These are phyloP conservation scores for Scheffersomyces parashehatae DNA, from an alignment of 1,139 yeast genomes.

Conservation along the genomic window DNA sequence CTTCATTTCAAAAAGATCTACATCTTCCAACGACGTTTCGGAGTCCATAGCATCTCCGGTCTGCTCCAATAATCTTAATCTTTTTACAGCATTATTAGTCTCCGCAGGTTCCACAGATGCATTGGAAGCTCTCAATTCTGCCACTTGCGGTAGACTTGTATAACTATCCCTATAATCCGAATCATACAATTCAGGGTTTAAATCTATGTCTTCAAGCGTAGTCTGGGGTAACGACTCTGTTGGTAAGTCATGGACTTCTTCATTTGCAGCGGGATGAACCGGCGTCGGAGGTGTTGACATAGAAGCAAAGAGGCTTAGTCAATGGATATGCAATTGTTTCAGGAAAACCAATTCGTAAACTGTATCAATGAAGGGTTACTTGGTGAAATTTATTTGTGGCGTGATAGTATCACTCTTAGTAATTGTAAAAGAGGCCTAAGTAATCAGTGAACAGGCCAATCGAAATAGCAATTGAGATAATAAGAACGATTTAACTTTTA, in stretches of 20 bases:
- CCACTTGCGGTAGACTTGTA: background rate
- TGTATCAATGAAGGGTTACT: too few species aligned
- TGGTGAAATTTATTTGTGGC: too few species aligned
- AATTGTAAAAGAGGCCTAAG: too few species aligned
- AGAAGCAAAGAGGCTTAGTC: background rate
- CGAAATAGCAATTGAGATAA: too few species aligned
- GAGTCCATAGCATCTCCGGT: slow-evolving; percentile 1
- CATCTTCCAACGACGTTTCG: slow-evolving; percentile 12
- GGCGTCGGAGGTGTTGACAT: slow-evolving; percentile 44
- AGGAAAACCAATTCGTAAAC: too few species aligned
- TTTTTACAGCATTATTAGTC: background rate
- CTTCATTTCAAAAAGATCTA: slow-evolving; percentile 8
- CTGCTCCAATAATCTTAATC: too few species aligned
- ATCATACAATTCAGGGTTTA: slow-evolving; percentile 44
- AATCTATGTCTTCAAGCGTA: slow-evolving; percentile 28
- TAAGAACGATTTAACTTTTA: too few species aligned
- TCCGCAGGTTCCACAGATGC: background rate
- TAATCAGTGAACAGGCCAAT: too few species aligned
- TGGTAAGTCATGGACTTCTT: slow-evolving; percentile 36
- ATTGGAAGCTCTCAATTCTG: background rate
- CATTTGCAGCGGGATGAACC: slow-evolving; percentile 47
- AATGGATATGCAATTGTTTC: too few species aligned
- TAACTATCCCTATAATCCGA: background rate
- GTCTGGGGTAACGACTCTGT: slow-evolving; percentile 24
- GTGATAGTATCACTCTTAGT: too few species aligned